These are phyloP conservation scores for Leccinellum rugosiceps DNA, from an alignment of 768 basidiomycete genomes.

Conservation along the genomic window DNA sequence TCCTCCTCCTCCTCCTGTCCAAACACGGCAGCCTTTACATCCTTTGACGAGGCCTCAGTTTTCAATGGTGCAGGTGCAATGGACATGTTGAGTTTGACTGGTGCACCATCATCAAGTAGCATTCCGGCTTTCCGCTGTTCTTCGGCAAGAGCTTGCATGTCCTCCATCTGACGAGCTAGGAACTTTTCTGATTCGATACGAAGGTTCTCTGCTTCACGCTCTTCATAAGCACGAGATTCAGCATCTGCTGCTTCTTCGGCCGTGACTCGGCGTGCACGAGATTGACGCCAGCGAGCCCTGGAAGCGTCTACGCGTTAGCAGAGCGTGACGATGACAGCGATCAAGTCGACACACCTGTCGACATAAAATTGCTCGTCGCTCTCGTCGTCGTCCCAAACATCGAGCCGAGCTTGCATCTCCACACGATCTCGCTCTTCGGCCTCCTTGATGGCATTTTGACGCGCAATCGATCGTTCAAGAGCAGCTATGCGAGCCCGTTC, in stretches of 20 bases:
- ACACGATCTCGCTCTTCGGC: slow-evolving; percentile 76
- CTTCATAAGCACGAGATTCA: slow-evolving; percentile 78
- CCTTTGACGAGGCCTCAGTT: slow-evolving; percentile 42
- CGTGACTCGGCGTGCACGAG: slow-evolving; percentile 65
- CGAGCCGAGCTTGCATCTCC: slow-evolving; percentile 77
- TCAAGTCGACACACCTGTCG: slow-evolving; percentile 63
- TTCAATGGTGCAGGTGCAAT: slow-evolving; percentile 48
- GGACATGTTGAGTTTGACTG: slow-evolving; percentile 82
- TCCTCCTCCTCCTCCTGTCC: slow-evolving; percentile 87
- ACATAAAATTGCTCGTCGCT: slow-evolving; percentile 92
- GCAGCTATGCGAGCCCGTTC: slow-evolving; percentile 79
- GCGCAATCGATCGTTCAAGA: slow-evolving; percentile 71
- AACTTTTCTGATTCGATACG: slow-evolving; percentile 91
- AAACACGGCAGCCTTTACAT: slow-evolving; percentile 63
- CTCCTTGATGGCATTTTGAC: slow-evolving; percentile 68
- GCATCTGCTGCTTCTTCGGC: slow-evolving; percentile 83
- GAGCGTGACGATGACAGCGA: not conserved
- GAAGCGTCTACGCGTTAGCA: not conserved
- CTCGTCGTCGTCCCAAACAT: slow-evolving; percentile 90
- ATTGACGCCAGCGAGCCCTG: slow-evolving; percentile 83
- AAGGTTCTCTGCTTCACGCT: slow-evolving; percentile 82
- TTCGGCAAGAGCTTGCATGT: slow-evolving; percentile 88
- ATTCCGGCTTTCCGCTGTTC: slow-evolving; percentile 90
- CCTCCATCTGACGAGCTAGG: slow-evolving; percentile 91
- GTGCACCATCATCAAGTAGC: slow-evolving; percentile 87